These are phyloP conservation scores for Polyplosphaeria fusca DNA, from an alignment of 495 filamentous ascomycete genomes.

Conservation along the genomic window DNA sequence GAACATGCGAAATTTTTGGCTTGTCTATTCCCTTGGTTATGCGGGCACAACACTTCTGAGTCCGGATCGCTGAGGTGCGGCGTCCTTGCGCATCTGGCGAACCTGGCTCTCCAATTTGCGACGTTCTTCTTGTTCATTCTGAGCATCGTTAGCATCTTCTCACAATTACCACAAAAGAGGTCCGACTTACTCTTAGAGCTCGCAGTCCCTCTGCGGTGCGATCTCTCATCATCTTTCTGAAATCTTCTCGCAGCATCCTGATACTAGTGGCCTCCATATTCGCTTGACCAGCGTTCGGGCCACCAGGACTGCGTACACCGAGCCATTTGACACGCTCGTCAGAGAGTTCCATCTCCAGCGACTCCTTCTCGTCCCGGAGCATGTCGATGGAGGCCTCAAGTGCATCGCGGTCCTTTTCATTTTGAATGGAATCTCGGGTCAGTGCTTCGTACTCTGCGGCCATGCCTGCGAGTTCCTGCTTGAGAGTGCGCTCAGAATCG, in stretches of 20 bases:
- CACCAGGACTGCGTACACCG: conserved; percentile 57
- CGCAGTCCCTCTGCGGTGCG: conserved; percentile 68
- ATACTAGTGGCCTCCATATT: conserved; percentile 60
- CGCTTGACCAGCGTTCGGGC: conserved; percentile 33
- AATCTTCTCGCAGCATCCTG: conserved; percentile 73
- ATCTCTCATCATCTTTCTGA: conserved; percentile 89
- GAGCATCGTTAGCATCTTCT: conserved; percentile 1
- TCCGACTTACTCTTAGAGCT: conserved; percentile 59
- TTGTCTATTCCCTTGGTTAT: neutral
- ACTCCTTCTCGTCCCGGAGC: conserved; percentile 66
- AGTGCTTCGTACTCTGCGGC: conserved; percentile 83
- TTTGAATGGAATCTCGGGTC: conserved; percentile 78
- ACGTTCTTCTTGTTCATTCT: conserved; percentile 71
- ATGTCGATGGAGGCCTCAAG: conserved; percentile 71
- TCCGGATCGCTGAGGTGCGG: neutral
- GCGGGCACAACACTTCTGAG: neutral
- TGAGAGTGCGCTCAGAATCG: conserved; percentile 53
- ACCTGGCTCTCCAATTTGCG: conserved; percentile 61
- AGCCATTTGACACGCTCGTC: conserved; percentile 72
- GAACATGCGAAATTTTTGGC: too few relatives aligned
- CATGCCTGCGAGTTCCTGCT: conserved; percentile 77
- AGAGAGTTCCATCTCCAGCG: conserved; percentile 61
- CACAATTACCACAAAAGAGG: neutral
- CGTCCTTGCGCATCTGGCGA: conserved; percentile 53
- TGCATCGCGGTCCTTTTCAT: conserved; percentile 77